A percentile compares a stretch with the other conserved stretches of the same genome.
Evolutionary conservation across 495 filamentous ascomycete genomes (phyloP).

Genomic region (Hyaloscypha hepaticicola): DNA sequence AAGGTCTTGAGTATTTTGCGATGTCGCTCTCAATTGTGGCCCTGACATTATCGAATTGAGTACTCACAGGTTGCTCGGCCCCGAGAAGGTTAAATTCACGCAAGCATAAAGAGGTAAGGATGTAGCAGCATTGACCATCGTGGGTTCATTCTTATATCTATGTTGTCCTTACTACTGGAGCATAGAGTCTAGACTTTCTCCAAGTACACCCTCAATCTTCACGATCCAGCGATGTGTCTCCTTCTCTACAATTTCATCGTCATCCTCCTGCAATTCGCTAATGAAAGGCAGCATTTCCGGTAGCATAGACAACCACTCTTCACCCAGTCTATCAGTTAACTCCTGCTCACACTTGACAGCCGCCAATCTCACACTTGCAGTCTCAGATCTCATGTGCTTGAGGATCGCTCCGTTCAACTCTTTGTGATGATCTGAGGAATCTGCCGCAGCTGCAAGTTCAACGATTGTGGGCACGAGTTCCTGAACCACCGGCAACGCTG

Average conservation of each 20-base stretch:
- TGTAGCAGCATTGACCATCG: constrained; percentile 55
- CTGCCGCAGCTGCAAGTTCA: constrained; percentile 74
- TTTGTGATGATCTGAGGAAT: constrained; percentile 86
- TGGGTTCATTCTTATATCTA: not conserved
- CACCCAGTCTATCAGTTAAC: constrained; percentile 74
- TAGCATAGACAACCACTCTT: constrained; percentile 87
- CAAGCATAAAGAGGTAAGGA: constrained; percentile 63
- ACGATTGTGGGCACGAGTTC: constrained; percentile 59
- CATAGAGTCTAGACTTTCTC: constrained; percentile 87
- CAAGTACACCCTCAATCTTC: constrained; percentile 80
- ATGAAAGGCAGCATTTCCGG: constrained; percentile 95
- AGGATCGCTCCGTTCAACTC: constrained; percentile 75
- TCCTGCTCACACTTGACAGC: constrained; percentile 76
- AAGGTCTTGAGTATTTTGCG: constrained; percentile 58
- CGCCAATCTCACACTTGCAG: constrained; percentile 65
- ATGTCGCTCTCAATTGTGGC: constrained; percentile 55
- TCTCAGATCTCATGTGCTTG: constrained; percentile 69
- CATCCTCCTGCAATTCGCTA: constrained; percentile 92
- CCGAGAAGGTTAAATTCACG: constrained; percentile 46
- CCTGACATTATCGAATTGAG: constrained; percentile 56
- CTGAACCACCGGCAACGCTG: constrained; percentile 37
- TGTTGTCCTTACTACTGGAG: constrained; percentile 55
- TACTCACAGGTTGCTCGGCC: constrained; percentile 54
- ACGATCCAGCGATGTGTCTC: constrained; percentile 86
- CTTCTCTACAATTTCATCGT: constrained; percentile 85